phyloP scores from a whole-genome alignment of 176 grass and related monocot species.

The Dactylis glomerata region DNA sequence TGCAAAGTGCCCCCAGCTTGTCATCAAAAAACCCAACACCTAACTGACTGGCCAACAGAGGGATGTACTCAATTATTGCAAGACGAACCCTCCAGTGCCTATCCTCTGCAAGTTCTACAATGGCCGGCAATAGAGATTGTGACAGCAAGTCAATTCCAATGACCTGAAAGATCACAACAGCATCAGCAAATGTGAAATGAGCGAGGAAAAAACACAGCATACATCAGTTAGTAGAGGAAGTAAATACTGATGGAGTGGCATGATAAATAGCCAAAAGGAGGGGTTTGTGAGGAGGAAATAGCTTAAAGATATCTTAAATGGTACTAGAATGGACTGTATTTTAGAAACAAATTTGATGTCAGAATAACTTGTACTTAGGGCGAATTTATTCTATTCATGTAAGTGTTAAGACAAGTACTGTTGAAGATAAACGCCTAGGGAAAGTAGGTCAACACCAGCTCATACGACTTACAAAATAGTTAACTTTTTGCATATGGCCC shows the following conservation, averaged over 20 bases:
- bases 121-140: conserved; percentile 86
- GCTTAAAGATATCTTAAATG: background rate
- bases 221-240: no score
- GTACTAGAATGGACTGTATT: background rate
- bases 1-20: conserved; percentile 91
- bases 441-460: no score
- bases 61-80: conserved; percentile 97
- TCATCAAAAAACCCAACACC: conserved; percentile 93
- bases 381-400: no score
- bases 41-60: conserved; percentile 87
- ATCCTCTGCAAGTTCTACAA: conserved; percentile 96
- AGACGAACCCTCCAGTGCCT: conserved; percentile 95
- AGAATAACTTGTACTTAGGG: no score
- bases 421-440: no score
- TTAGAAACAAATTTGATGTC: no score
- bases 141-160: conserved; percentile 96
- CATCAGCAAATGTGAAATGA: background rate
- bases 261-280: no score
- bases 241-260: no score
- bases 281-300: no score
- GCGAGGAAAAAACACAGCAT: background rate
- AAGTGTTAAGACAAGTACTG: no score
- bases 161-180: conserved; percentile 52
- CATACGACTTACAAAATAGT: no score
- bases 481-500: background rate